Evolutionary conservation across 176 grass and related monocot genomes (phyloP), one percentile per base, ranked within the genome.

Genomic region (Aegilops tauschii): DNA sequence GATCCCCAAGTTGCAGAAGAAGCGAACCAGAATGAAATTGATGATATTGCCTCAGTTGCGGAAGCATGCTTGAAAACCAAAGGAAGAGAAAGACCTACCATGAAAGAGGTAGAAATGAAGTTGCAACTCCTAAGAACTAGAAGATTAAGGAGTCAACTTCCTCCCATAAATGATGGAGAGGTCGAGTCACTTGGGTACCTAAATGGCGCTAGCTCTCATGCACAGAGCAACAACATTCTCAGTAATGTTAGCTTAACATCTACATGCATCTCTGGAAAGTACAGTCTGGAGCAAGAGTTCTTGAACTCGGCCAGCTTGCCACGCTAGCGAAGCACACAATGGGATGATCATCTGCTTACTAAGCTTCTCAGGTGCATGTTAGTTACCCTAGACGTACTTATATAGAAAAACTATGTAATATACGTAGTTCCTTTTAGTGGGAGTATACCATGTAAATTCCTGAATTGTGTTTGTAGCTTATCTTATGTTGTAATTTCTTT

Each of bases 81-180:
- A 91, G 86, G 86, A 18, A 37, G 66, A 61, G 83, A 92, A 1
- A 74, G 84, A 3, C 79, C 84, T 2, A 65, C 29, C 6, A 92
- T 92, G 87, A 92, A 91, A 78, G 89, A 94, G 82, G 80, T 94
- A 47, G 86, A 85, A 0, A 91, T 94, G 84, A 85, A 80, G 50
- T 28, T 93, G 28, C 87, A 90, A 8, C 35, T 90, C 10, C 16
- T 90, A 0, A 87, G 28, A 78, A 89, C 73, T 32, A 87, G 2
- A 28, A 87, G 76, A 12, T 16, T 68, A 12, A 56, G 47, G 37
- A 4, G 5, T 29, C 66, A 79, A 11, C 9, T 9, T 40, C 9
- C 31, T 6, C 13, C 0, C 63, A 13, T 12, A 81, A 50, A 17
- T 0, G 35, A 64, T 16, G 80, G 12, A 92, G 86, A 88, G 23